Evolutionary conservation across 1,284 basidiomycete genomes (phyloP).

Genomic region (Testicularia cyperi): DNA sequence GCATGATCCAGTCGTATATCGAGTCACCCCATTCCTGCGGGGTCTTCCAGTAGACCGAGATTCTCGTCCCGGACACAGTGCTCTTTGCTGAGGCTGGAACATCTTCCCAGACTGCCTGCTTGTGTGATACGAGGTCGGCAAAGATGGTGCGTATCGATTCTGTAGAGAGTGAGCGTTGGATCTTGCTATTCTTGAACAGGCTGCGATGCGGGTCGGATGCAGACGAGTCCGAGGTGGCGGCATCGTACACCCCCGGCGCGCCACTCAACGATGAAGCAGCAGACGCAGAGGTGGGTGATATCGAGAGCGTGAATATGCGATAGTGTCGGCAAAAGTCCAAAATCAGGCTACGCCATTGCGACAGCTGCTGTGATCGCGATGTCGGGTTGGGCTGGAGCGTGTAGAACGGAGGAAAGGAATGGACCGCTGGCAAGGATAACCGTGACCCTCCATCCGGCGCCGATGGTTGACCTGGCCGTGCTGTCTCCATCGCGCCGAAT

Average conservation of each 20-base stretch:
- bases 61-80: conserved; percentile 50
- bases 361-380: conserved; percentile 62
- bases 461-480: background rate
- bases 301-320: conserved; percentile 61
- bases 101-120: conserved; percentile 27
- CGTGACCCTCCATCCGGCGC: background rate
- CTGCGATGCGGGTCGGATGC: conserved; percentile 10
- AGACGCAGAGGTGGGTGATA: conserved; percentile 26
- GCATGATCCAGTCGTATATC: conserved; percentile 65
- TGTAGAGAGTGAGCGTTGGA: conserved; percentile 21
- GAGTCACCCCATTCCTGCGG: conserved; percentile 65
- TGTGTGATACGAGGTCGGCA: conserved; percentile 43
- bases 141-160: conserved; percentile 37
- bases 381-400: conserved; percentile 64
- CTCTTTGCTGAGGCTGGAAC: conserved; percentile 24
- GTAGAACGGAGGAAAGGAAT: conserved; percentile 66
- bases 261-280: too few relatives aligned
- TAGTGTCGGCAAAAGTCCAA: conserved; percentile 61
- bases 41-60: conserved; percentile 64
- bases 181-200: conserved; percentile 25
- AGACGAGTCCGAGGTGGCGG: background rate
- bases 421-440: conserved; percentile 63
- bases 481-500: too few relatives aligned
- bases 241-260: background rate
- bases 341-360: conserved; percentile 63